Conservation (phyloP, 331 rosid species). For the Telfairia occidentalis region DNA sequence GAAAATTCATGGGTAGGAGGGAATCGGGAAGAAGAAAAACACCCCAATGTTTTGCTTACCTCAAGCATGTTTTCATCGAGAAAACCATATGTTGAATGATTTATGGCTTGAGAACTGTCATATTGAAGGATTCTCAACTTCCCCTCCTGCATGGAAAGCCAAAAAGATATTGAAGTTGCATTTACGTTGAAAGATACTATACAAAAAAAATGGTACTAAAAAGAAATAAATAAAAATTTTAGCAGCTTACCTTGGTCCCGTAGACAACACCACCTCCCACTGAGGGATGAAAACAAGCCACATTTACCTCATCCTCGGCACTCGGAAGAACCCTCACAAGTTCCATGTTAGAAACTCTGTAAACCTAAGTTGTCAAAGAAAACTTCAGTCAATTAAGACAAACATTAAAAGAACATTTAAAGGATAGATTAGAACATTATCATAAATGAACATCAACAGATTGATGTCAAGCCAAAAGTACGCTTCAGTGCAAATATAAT, state of each 20-base stretch:
- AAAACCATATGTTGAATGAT: constrained; percentile 21
- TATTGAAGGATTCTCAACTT: constrained; percentile 44
- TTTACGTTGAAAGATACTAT: background rate
- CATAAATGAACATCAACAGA: background rate
- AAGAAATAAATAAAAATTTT: background rate
- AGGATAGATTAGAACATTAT: background rate
- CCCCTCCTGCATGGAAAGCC: constrained; percentile 34
- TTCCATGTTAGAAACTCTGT: constrained; percentile 52
- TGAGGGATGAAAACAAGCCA: constrained; percentile 52
- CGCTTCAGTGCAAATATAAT: background rate
- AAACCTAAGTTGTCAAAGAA: constrained; percentile 26
- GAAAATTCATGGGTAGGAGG: background rate
- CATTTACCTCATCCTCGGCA: constrained; percentile 52
- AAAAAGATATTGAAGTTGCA: background rate
- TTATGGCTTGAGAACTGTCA: constrained; percentile 27
- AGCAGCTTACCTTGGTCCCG: constrained; percentile 38
- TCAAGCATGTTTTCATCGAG: constrained; percentile 40
- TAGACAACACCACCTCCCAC: constrained; percentile 55
- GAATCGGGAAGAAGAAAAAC: background rate
- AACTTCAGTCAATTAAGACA: background rate
- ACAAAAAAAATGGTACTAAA: background rate
- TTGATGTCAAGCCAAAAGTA: background rate
- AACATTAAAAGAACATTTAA: background rate
- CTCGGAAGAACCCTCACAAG: constrained; percentile 50
- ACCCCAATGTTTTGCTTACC: constrained; percentile 21